Base-by-base conservation (phyloP, 2,329 filamentous ascomycete species). In the Rhynchosporium secalis region DNA sequence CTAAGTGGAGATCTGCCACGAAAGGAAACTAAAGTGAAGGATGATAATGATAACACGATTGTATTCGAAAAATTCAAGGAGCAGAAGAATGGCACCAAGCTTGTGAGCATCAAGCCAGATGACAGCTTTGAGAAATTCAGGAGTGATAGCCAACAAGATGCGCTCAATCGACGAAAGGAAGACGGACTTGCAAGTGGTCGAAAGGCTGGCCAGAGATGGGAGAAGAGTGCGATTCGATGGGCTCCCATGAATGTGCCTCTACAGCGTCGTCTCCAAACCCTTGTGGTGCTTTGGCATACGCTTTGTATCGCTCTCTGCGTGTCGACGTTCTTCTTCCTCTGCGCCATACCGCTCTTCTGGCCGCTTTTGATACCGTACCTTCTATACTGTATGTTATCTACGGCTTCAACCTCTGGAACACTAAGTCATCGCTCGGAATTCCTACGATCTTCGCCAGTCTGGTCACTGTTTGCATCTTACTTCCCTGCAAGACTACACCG, bases 291-390 rank as follows among this genome's bases (percentile, higher is more conserved):
- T 8, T 82, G 86, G 69, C 90, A 93, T 75, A 90, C 86, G 65
- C 81, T 91, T 68, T 86, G 83, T 60, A 89, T 93, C 65, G 83
- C 85, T n/a, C 77, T 85, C 29, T 82, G 85, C 69, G 82, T 96
- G 4, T 89, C 91, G 4, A 75, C 88, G 62, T 98, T 98, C 80
- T 96, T 96, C 80, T 89, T 96, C 72, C 85, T 93, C 40, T 96
- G 92, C 76, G 89, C 91, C 61, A 93, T 96, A 61, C 95, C 95
- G 0, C 79, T 98, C n/a, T 86, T 88, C 54, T 99, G 95, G 95
- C 94, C 94, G 1, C 77, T 88, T 47, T 73, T 88, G 26, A 79
- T 88, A 7, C 80, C 92, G 0, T 98, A 98, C 72, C 81, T 96
- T 47, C 81, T 97, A 62, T 91, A 96, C 73, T 86, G 94, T 66